Evolutionary conservation across 495 filamentous ascomycete genomes (phyloP).

Genomic region (Hypoxylon crocopeplum): DNA sequence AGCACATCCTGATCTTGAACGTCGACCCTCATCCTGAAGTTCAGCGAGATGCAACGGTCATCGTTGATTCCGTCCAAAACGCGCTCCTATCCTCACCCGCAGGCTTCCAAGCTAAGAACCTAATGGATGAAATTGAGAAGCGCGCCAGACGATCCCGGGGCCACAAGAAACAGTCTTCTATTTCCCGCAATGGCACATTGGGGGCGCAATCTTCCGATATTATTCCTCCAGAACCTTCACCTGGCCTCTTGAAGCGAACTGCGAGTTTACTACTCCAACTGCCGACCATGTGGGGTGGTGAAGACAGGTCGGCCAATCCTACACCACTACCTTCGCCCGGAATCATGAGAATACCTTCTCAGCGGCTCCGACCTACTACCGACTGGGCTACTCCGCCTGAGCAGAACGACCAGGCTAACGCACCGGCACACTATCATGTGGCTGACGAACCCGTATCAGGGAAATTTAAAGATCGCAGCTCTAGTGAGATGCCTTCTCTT

Average conservation of each 20-base stretch:
- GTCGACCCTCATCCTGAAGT: slow-evolving; percentile 96
- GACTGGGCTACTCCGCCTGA: slow-evolving; percentile 77
- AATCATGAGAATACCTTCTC: slow-evolving; percentile 51
- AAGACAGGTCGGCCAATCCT: slow-evolving; percentile 40
- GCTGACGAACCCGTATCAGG: slow-evolving; percentile 78
- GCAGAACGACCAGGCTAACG: slow-evolving; percentile 72
- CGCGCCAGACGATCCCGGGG: slow-evolving; percentile 58
- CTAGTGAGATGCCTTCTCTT: slow-evolving; percentile 62
- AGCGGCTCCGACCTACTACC: slow-evolving; percentile 57
- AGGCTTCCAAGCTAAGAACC: slow-evolving; percentile 66
- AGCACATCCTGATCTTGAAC: slow-evolving; percentile 85
- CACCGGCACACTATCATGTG: slow-evolving; percentile 75
- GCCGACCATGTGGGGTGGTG: slow-evolving; percentile 60
- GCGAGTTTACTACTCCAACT: slow-evolving; percentile 61
- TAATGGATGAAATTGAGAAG: slow-evolving; percentile 79
- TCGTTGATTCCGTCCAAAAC: slow-evolving; percentile 85
- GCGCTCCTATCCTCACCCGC: slow-evolving; percentile 78
- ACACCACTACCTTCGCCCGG: slow-evolving; percentile 44
- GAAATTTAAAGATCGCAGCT: slow-evolving; percentile 68
- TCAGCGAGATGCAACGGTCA: slow-evolving; percentile 76
- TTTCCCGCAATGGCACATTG: slow-evolving; percentile 51
- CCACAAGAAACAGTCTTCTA: slow-evolving; percentile 51
- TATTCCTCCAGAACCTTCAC: slow-evolving; percentile 51
- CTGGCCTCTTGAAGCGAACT: slow-evolving; percentile 58
- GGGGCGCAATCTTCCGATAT: slow-evolving; percentile 46